Percentiles rank a stretch among this genome's conserved stretches.
phyloP scores from a whole-genome alignment of 345 rosid genomes.

The Ceriops decandra region DNA sequence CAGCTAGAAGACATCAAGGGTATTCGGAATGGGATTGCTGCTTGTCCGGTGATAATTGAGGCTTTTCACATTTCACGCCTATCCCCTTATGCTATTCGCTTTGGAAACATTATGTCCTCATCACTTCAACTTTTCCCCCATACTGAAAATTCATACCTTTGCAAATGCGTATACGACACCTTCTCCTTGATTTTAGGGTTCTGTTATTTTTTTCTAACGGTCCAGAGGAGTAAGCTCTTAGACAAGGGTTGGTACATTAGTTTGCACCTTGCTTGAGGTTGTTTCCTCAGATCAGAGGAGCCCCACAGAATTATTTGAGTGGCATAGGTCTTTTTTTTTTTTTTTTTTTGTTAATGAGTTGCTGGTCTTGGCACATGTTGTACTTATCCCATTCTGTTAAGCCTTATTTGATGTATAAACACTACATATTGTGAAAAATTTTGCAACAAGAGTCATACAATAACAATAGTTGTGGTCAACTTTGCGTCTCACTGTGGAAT shows the following conservation, averaged over 20 bases:
- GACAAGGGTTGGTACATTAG: constrained; percentile 25
- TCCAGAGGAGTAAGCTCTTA: constrained; percentile 23
- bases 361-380: constrained; percentile 39
- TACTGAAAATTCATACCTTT: constrained; percentile 34
- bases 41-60: constrained; percentile 1
- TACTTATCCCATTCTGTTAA: constrained; percentile 28
- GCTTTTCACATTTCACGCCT: constrained; percentile 1
- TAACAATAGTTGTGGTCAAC: constrained; percentile 11
- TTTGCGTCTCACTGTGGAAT: background rate
- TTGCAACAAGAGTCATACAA: constrained; percentile 29
- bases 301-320: constrained; percentile 20
- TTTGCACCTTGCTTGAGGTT: constrained; percentile 17
- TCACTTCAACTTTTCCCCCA: constrained; percentile 13
- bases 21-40: constrained; percentile 11
- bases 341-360: constrained; percentile 11
- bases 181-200: constrained; percentile 21
- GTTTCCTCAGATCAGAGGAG: constrained; percentile 8
- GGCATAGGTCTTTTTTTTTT: constrained; percentile 11
- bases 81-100: background rate
- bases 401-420: constrained; percentile 41
- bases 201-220: constrained; percentile 20
- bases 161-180: constrained; percentile 53
- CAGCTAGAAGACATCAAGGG: background rate
- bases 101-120: constrained; percentile 2
- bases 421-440: constrained; percentile 39